Conservation (phyloP, 441 rosid genomes). For the Pelargonium citronellum region DNA sequence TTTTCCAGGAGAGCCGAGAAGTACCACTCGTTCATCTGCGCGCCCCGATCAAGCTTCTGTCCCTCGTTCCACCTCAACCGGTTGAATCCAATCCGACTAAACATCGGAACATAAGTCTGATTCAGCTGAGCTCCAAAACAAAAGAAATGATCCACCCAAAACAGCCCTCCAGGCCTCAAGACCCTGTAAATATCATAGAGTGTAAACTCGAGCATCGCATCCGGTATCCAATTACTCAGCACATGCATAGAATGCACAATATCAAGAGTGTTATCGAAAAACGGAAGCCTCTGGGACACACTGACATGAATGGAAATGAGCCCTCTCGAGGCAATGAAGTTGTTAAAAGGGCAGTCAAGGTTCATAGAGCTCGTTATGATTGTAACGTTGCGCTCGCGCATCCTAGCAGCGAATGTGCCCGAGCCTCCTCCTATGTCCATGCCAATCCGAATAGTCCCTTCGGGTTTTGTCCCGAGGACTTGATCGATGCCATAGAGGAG, state of each 20-base stretch:
- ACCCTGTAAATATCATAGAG: conserved; percentile 44
- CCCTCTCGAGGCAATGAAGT: conserved; percentile 50
- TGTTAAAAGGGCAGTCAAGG: conserved; percentile 48
- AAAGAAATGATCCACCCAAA: conserved; percentile 56
- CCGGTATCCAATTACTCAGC: conserved; percentile 48
- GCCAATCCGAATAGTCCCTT: conserved; percentile 36
- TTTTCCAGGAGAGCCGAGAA: conserved; percentile 49
- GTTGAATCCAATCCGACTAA: conserved; percentile 38
- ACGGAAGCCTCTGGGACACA: conserved; percentile 48
- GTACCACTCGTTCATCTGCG: conserved; percentile 37
- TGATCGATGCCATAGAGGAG: conserved; percentile 40
- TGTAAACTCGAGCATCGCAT: conserved; percentile 38
- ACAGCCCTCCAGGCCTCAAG: conserved; percentile 48
- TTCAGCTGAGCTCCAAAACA: conserved; percentile 45
- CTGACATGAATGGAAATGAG: conserved; percentile 41
- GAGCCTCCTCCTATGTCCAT: conserved; percentile 44
- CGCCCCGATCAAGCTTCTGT: conserved; percentile 35
- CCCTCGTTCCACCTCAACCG: conserved; percentile 43
- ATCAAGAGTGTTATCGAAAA: conserved; percentile 51
- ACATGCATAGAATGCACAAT: conserved; percentile 53
- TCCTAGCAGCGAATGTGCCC: conserved; percentile 52
- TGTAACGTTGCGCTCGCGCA: conserved; percentile 49
- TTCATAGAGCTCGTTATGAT: conserved; percentile 46
- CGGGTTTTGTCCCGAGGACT: conserved; percentile 29
- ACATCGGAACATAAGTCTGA: conserved; percentile 36